Evolutionary conservation across 345 rosid species (phyloP), one percentile per base, ranked within the genome.

Genomic region (Cardamine chenopodiifolia): DNA sequence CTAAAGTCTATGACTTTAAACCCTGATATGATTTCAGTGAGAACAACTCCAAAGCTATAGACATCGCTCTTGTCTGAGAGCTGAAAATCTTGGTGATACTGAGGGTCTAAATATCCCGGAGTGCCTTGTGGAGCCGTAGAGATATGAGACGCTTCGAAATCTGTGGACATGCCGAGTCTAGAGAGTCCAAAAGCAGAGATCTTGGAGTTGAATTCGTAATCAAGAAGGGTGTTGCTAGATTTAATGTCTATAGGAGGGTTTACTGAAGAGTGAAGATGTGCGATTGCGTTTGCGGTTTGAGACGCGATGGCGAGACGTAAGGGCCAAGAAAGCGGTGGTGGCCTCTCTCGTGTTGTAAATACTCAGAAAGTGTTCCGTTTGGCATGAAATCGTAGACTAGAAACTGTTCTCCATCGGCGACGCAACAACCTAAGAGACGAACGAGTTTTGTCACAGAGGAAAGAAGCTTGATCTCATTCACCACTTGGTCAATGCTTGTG

Each of bases 101-200:
- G 90, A 23, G 98, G 98, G 68, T 93, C 97, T 7, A 93, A 80
- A 47, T 93, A 93, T 12, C 98, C 96, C 0, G 98, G 98, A 47
- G 98, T 90, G 40, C 98, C 98, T 70, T 89, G 98, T 2, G 98
- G 98, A 19, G 92, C 92, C 1, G 98, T 91, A 17, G 96, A 93
- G 75, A 93, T 88, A 76, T 93, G 96, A 31, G 97, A 91, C 4
- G 72, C 84, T 59, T 89, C 94, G 1, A 59, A 59, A 29, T 75
- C 68, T 4, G 55, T 28, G 7, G 92, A 72, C 79, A 60, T 83
- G 28, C 98, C 98, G 18, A 87, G 82, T 56, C 97, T 87, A 0
- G 98, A 93, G 28, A 93, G 94, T 23, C 98, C 98, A 37, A 93
- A 93, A 76, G 91, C 98, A 6, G 97, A 92, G n/a, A 93, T 84